Evolutionary conservation across 2,329 filamentous ascomycete species (phyloP).

Genomic region (Microcyclospora tardicrescens): DNA sequence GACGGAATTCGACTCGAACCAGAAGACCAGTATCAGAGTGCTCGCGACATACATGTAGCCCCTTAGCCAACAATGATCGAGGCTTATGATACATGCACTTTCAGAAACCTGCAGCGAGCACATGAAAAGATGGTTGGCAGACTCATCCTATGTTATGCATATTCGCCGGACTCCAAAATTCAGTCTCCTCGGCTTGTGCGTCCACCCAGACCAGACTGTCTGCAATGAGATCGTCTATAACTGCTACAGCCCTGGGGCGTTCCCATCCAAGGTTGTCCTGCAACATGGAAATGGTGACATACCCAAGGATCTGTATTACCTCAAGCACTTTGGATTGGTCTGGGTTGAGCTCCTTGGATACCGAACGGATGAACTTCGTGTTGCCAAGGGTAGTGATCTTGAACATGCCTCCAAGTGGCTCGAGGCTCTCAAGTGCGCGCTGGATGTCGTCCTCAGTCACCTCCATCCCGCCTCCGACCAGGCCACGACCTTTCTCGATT

Average conservation of each 20-base stretch:
- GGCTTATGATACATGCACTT: too few relatives aligned
- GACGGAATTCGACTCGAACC: too few relatives aligned
- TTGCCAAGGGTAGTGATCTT: constrained; percentile 71
- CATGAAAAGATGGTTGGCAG: not conserved
- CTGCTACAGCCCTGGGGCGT: constrained; percentile 68
- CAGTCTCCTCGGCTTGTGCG: constrained; percentile 68
- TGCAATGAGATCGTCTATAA: constrained; percentile 76
- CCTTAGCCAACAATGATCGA: too few relatives aligned
- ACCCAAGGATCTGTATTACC: constrained; percentile 78
- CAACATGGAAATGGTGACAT: constrained; percentile 80
- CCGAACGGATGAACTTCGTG: constrained; percentile 76
- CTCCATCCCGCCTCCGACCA: constrained; percentile 63
- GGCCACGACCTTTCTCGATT: constrained; percentile 58
- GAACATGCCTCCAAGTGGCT: constrained; percentile 79
- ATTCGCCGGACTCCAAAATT: constrained; percentile 84
- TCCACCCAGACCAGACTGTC: constrained; percentile 94
- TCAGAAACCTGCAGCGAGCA: too few relatives aligned
- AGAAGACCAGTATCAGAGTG: too few relatives aligned
- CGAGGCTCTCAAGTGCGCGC: constrained; percentile 73
- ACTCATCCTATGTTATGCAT: constrained; percentile 34
- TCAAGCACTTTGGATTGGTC: constrained; percentile 90
- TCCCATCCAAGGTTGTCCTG: constrained; percentile 80
- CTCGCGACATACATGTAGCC: too few relatives aligned
- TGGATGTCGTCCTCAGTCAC: constrained; percentile 88
- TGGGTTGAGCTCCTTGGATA: constrained; percentile 88